Evolutionary conservation across 1,139 yeast species (phyloP).

Genomic region (Kurtzmaniella quercitrusa): DNA sequence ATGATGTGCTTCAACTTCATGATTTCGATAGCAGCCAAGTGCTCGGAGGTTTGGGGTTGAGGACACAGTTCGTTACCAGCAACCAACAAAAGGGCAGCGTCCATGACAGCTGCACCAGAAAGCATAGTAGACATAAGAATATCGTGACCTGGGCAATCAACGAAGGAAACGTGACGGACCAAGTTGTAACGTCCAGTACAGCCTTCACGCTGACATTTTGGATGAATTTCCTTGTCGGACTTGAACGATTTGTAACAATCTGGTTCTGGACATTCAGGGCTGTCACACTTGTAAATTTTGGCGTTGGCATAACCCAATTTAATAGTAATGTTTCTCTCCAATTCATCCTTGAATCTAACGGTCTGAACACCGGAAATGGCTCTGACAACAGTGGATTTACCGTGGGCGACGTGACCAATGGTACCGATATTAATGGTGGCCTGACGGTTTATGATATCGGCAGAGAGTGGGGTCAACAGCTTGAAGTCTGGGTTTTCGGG

Average conservation of each 20-base stretch:
- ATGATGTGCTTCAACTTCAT: conserved; percentile 97
- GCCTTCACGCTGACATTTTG: conserved; percentile 84
- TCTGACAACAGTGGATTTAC: conserved; percentile 96
- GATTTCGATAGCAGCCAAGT: conserved; percentile 98
- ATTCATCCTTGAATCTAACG: conserved; percentile 96
- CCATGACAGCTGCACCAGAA: conserved; percentile 99
- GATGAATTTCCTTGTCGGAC: conserved; percentile 90
- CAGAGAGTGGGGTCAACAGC: conserved; percentile 77
- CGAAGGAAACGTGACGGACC: conserved; percentile 95
- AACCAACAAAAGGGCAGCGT: conserved; percentile 91
- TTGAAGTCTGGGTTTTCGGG: conserved; percentile 84
- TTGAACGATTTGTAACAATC: conserved; percentile 93
- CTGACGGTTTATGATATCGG: conserved; percentile 96
- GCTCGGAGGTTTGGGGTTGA: conserved; percentile 99
- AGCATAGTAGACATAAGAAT: conserved; percentile 99
- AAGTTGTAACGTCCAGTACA: conserved; percentile 81
- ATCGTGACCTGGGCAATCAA: conserved; percentile 99
- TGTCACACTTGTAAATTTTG: conserved; percentile 90
- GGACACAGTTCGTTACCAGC: conserved; percentile 99
- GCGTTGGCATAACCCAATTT: conserved; percentile 99
- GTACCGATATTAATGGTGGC: conserved; percentile 99
- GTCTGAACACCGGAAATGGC: conserved; percentile 99
- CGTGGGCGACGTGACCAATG: conserved; percentile 99
- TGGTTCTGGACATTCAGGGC: conserved; percentile 86
- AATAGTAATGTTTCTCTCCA: conserved; percentile 98